Conservation (phyloP, 345 rosid species). For the Linum usitatissimum region DNA sequence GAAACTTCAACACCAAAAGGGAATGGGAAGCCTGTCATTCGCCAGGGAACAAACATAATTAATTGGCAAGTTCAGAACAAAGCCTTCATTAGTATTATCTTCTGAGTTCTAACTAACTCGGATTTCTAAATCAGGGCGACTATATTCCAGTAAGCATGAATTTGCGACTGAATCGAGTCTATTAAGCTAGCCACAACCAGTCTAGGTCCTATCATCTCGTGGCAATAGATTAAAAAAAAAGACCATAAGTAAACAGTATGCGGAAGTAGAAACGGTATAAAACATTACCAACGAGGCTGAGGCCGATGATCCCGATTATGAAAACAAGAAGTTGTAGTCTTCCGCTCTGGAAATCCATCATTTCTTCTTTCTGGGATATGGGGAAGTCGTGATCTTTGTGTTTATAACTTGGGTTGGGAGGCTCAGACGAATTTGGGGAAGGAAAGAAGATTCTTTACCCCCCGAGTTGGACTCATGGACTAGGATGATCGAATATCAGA, state of each 20-base stretch:
- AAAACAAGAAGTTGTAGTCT: conserved; percentile 39
- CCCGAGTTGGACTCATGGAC: not conserved
- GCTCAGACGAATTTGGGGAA: not conserved
- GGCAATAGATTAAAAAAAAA: not conserved
- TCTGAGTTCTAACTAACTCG: not conserved
- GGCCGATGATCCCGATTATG: conserved; percentile 44
- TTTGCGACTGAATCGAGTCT: not conserved
- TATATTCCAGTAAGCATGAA: not conserved
- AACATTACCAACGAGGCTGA: conserved; percentile 58
- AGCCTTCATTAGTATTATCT: not conserved
- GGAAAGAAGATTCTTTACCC: not conserved
- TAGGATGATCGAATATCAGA: too few species aligned
- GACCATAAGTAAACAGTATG: not conserved
- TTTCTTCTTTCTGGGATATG: not conserved
- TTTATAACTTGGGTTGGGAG: not conserved
- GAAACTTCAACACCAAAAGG: not conserved
- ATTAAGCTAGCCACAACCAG: conserved; percentile 1
- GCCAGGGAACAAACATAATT: not conserved
- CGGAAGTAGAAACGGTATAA: not conserved
- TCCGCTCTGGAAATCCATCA: conserved; percentile 49
- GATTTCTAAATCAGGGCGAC: not conserved
- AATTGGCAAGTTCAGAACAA: not conserved
- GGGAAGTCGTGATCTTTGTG: not conserved
- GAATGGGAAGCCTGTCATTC: not conserved
- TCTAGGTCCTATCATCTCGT: not conserved